Conservation (phyloP, 129 eudicot species). For the Erigeron canadensis region DNA sequence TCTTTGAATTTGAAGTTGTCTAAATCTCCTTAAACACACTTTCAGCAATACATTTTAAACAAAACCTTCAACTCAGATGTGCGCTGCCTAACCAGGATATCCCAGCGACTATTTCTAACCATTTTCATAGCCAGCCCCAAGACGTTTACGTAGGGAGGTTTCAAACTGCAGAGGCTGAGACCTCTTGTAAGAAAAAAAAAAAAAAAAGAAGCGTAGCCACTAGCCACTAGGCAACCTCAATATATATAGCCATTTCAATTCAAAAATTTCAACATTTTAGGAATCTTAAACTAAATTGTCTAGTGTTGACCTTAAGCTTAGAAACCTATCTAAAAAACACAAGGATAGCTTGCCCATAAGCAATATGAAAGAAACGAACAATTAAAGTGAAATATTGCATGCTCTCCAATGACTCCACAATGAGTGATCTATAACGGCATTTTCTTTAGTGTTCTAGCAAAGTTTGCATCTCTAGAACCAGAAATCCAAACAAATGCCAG, state of each 20-base stretch:
- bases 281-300: not conserved
- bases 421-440: slow-evolving; percentile 2
- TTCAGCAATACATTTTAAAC: too few species aligned
- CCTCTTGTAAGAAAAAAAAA: too few species aligned
- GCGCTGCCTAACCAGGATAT: too few species aligned
- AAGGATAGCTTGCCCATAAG: slow-evolving; percentile 12
- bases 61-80: too few species aligned
- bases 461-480: slow-evolving; percentile 16
- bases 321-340: slow-evolving; percentile 3
- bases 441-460: slow-evolving; percentile 14
- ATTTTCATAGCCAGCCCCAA: too few species aligned
- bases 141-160: too few species aligned
- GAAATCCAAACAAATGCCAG: slow-evolving; percentile 1
- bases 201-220: too few species aligned
- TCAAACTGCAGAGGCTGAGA: too few species aligned
- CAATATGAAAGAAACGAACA: not conserved
- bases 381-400: not conserved
- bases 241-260: not conserved
- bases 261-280: not conserved
- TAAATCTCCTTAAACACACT: too few species aligned
- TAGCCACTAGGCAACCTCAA: too few species aligned
- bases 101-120: too few species aligned
- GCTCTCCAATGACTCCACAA: not conserved
- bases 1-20: too few species aligned
- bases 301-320: not conserved